Conservation (phyloP, 306 rosid genomes). For the Vachellia pachyceras region DNA sequence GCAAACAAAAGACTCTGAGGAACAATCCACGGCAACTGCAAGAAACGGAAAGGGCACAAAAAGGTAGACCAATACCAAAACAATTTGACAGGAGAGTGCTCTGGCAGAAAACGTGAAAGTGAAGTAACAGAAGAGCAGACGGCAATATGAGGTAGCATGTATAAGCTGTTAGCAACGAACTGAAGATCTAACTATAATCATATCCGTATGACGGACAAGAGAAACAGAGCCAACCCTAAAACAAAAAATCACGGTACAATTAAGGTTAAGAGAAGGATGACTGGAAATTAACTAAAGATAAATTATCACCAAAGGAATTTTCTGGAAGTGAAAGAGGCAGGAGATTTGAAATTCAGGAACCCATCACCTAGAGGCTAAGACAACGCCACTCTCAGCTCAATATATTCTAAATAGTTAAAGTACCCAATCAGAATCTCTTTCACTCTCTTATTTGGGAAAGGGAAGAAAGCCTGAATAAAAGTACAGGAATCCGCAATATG, state of each 20-base stretch:
- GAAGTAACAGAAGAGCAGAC: not conserved
- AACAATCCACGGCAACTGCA: conserved; percentile 42
- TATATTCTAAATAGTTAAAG: not conserved
- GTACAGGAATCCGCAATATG: conserved; percentile 39
- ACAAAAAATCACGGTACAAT: not conserved
- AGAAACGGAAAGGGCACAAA: conserved; percentile 8
- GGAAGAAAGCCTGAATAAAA: not conserved
- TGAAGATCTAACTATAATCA: conserved; percentile 1
- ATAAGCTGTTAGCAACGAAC: not conserved
- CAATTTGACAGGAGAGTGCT: conserved; percentile 7
- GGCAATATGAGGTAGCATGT: not conserved
- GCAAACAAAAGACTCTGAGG: conserved; percentile 52
- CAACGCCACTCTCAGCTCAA: conserved; percentile 2
- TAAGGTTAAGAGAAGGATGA: conserved; percentile 17
- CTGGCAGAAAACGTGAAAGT: not conserved
- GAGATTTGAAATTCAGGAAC: conserved; percentile 18
- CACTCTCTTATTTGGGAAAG: conserved; percentile 1
- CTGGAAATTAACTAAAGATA: conserved; percentile 8
- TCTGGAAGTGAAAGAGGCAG: conserved; percentile 18
- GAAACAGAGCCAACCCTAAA: not conserved
- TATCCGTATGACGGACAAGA: conserved; percentile 15
- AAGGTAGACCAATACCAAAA: conserved; percentile 18
- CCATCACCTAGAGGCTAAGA: not conserved
- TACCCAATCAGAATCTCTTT: conserved; percentile 33
- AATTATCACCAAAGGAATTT: not conserved